Percentiles rank a stretch among this genome's conserved stretches.
These are phyloP conservation scores for Leccinum boreale DNA, from an alignment of 768 basidiomycete genomes.

Conservation along the genomic window DNA sequence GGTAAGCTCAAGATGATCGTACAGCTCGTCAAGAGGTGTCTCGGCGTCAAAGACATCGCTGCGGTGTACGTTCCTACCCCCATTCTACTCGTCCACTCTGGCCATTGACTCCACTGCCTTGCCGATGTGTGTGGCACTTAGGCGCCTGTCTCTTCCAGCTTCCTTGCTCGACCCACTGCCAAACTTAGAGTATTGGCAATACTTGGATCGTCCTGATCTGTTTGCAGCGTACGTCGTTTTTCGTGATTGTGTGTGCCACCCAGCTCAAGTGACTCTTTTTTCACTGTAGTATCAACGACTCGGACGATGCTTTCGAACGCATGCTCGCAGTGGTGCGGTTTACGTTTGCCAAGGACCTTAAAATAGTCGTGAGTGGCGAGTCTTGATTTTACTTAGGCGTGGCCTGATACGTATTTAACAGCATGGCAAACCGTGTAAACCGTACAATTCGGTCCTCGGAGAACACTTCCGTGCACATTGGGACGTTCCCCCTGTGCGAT, in stretches of 20 bases:
- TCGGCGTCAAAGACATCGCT: conserved; percentile 94
- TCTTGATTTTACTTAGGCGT: not conserved
- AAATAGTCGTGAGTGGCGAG: conserved; percentile 67
- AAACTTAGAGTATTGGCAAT: conserved; percentile 96
- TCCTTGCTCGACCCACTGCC: conserved; percentile 92
- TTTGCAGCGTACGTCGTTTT: conserved; percentile 77
- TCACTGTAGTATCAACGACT: conserved; percentile 78
- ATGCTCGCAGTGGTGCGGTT: conserved; percentile 93
- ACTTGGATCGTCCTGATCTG: conserved; percentile 85
- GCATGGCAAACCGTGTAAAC: conserved; percentile 93
- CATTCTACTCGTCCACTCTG: not conserved
- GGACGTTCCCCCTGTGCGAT: conserved; percentile 66
- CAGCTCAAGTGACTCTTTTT: conserved; percentile 2
- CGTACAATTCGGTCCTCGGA: conserved; percentile 83
- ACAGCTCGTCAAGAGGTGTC: conserved; percentile 83
- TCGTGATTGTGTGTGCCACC: not conserved
- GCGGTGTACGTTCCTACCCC: conserved; percentile 62
- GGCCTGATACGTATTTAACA: conserved; percentile 29
- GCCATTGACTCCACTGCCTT: conserved; percentile 12
- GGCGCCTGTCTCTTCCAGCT: conserved; percentile 90
- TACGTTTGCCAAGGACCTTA: conserved; percentile 89
- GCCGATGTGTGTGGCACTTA: conserved; percentile 28
- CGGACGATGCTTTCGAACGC: conserved; percentile 86
- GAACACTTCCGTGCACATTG: conserved; percentile 89
- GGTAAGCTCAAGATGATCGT: conserved; percentile 94